Percentiles rank a stretch among this genome's conserved stretches.
phyloP scores from a whole-genome alignment of 1,284 basidiomycete species.

The Rhodotorula sp. region DNA sequence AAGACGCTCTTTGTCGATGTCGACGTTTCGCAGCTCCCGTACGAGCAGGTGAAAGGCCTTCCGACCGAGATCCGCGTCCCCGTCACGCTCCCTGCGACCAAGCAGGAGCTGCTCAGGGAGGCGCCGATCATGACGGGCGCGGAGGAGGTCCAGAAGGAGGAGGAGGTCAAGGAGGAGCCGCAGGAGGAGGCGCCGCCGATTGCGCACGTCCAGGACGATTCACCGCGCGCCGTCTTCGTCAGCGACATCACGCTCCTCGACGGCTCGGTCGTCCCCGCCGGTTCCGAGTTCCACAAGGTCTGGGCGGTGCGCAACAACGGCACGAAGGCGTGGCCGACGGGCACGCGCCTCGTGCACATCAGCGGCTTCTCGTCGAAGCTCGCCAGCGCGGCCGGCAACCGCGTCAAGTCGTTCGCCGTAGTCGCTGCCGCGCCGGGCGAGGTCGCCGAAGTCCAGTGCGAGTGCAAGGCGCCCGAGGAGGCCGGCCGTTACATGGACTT shows the following conservation, averaged over 20 bases:
- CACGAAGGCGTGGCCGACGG: constrained; percentile 34
- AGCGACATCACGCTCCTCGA: constrained; percentile 43
- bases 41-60: neutral
- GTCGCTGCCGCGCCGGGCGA: constrained; percentile 24
- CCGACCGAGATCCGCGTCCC: constrained; percentile 11
- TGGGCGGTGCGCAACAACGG: constrained; percentile 41
- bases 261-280: constrained; percentile 42
- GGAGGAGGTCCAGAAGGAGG: too few species aligned
- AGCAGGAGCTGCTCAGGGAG: neutral
- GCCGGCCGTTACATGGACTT: constrained; percentile 41
- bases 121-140: neutral
- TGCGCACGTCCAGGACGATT: constrained; percentile 1
- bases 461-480: constrained; percentile 43
- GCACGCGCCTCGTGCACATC: constrained; percentile 40
- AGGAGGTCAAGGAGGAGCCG: too few species aligned
- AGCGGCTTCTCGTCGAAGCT: constrained; percentile 37
- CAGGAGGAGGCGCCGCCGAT: neutral
- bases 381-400: too few species aligned
- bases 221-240: constrained; percentile 26
- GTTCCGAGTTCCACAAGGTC: constrained; percentile 39
- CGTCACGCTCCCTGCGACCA: neutral
- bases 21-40: constrained; percentile 10
- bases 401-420: constrained; percentile 8
- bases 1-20: constrained; percentile 35
- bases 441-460: constrained; percentile 34